Conservation (phyloP, 495 filamentous ascomycete species). For the Aspergillus kassunensis region DNA sequence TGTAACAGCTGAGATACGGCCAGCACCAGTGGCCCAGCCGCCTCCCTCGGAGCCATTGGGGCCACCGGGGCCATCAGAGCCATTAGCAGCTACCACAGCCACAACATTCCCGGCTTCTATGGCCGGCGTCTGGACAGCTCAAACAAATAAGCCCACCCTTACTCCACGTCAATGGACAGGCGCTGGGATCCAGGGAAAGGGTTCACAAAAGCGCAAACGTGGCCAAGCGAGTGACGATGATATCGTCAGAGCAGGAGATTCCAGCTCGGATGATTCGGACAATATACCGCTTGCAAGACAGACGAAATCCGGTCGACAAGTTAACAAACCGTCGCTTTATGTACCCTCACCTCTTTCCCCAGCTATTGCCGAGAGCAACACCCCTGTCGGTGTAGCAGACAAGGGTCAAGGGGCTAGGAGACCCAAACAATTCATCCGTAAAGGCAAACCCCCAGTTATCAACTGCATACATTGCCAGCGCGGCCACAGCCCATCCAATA, state of each 20-base stretch:
- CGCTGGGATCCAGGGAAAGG: constrained; percentile 12
- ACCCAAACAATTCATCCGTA: constrained; percentile 41
- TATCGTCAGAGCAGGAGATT: constrained; percentile 43
- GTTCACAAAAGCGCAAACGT: constrained; percentile 47
- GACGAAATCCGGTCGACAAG: constrained; percentile 80
- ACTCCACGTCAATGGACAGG: constrained; percentile 13
- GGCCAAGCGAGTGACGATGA: constrained; percentile 37
- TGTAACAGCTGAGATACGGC: neutral
- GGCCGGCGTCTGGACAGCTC: neutral
- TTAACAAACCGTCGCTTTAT: constrained; percentile 69
- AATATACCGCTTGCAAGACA: constrained; percentile 56
- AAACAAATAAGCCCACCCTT: constrained; percentile 10
- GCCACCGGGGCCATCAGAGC: neutral
- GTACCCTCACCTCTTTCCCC: constrained; percentile 51
- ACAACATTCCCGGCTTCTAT: neutral
- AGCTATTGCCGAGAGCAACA: constrained; percentile 20
- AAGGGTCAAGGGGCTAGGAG: constrained; percentile 34
- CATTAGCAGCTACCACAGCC: neutral
- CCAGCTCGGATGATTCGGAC: constrained; percentile 45
- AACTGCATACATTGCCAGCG: constrained; percentile 77
- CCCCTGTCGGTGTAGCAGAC: constrained; percentile 37
- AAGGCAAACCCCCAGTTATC: constrained; percentile 39
- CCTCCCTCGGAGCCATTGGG: too few relatives aligned
- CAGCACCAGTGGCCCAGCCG: neutral
- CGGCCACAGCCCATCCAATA: constrained; percentile 67